Conservation (phyloP, 345 rosid genomes). For the Durio zibethinus region DNA sequence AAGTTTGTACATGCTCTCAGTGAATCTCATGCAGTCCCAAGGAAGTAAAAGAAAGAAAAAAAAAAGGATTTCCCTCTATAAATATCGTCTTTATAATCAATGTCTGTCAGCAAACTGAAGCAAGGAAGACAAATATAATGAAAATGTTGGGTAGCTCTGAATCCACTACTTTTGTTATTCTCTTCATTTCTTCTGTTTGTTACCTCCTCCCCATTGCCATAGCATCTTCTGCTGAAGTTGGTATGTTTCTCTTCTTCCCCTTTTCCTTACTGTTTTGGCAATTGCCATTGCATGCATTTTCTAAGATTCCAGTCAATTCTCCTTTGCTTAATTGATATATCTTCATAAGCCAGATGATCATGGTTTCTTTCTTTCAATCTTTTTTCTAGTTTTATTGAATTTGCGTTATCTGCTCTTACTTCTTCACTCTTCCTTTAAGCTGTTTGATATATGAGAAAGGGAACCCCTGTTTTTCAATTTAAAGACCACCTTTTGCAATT, state of each 20-base stretch:
- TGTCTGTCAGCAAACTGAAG: neutral
- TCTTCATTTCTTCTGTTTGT: constrained; percentile 7
- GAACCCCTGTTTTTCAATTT: neutral
- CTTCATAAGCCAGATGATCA: neutral
- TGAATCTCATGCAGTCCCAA: too few species aligned
- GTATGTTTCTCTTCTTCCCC: constrained; percentile 18
- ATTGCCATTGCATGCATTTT: neutral
- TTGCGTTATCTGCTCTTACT: neutral
- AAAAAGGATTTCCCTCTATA: neutral
- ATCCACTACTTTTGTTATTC: neutral
- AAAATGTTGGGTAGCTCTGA: neutral
- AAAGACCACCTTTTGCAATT: neutral
- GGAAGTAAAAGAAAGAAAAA: too few species aligned
- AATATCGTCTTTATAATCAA: neutral
- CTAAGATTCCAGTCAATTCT: neutral
- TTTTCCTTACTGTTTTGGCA: neutral
- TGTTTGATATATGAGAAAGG: neutral
- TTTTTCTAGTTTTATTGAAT: neutral
- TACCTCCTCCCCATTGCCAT: constrained; percentile 6
- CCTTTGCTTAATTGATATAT: neutral
- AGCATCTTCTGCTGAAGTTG: constrained; percentile 30
- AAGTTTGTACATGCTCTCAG: too few species aligned
- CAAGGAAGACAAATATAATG: neutral
- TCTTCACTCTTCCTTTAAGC: neutral
- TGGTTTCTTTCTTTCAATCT: neutral